Base-by-base conservation (phyloP, 768 basidiomycete species). In the Termitomyces heimii region DNA sequence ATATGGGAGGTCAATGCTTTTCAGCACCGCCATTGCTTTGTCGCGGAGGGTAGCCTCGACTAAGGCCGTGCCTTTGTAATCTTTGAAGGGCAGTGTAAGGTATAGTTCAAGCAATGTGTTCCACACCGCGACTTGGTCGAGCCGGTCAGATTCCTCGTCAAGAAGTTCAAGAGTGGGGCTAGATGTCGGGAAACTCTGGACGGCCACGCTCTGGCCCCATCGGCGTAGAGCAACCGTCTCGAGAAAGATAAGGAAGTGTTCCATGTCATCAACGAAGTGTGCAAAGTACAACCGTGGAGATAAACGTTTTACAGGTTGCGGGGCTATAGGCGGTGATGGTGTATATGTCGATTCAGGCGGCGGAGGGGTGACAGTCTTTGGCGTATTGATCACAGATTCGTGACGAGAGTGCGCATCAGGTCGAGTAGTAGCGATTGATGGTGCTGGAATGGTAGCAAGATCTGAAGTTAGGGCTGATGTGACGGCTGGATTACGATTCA, bases 251-350 rank as follows among this genome's bases (percentile, higher is more conserved):
- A 92, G 79, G 62, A 99, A 96, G 55, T 91, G 83, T 2, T 77
- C 77, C 57, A 88, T 83, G 63, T 95, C 92, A 65, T 96, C 92
- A 37, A 97, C 86, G 61, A 97, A 98, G 68, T 97, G 93, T 0
- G 94, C 87, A 66, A 98, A 98, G 70, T 93, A 98, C 32, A 89
- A 75, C 4, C 86, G 76, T 0, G 95, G 94, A 0, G 93, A 94
- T 0, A 93, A 88, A 0, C 80, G 75, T 65, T 83, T 82, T 8
- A 76, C 66, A 0, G 73, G 73, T 4, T 71, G 68, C 58, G 57
- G 68, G 54, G 14, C 35, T 34, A n/a, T 31, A 57, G 40, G 54
- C 53, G 47, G 66, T 57, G 56, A 60, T 28, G 24, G 62, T 8
- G 68, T 40, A 63, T 73, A 22, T 32, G 73, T 68, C 5, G 75